Evolutionary conservation across 805 yeast species (phyloP).

Genomic region (Saturnispora diversa): DNA sequence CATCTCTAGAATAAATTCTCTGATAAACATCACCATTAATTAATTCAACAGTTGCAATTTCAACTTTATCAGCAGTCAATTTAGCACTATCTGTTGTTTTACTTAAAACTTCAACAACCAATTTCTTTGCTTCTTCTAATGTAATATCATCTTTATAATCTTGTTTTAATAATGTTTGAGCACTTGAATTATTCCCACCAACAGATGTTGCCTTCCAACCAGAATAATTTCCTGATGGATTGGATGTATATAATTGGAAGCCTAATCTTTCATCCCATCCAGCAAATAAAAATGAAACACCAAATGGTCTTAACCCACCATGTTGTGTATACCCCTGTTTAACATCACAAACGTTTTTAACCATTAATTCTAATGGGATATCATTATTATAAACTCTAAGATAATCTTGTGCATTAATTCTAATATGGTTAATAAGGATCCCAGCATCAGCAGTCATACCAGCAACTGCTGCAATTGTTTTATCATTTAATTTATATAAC

Average conservation of each 20-base stretch:
- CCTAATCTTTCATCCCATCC: constrained; percentile 88
- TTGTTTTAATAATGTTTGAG: constrained; percentile 90
- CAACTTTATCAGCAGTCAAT: constrained; percentile 82
- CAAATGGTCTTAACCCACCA: constrained; percentile 97
- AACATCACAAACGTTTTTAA: constrained; percentile 80
- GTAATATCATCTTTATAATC: constrained; percentile 81
- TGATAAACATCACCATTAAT: constrained; percentile 47
- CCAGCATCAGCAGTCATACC: constrained; percentile 98
- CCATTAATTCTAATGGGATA: constrained; percentile 87
- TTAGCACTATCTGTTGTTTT: constrained; percentile 90
- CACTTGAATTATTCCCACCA: constrained; percentile 94
- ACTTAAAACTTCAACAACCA: constrained; percentile 84
- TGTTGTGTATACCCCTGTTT: constrained; percentile 98
- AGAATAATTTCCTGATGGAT: constrained; percentile 95
- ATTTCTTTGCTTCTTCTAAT: constrained; percentile 68
- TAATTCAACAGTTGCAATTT: constrained; percentile 73
- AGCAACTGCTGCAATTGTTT: constrained; percentile 79
- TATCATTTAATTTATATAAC: constrained; percentile 73
- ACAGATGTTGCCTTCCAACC: constrained; percentile 98
- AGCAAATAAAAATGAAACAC: constrained; percentile 92
- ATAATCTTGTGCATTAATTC: constrained; percentile 77
- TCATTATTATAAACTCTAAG: constrained; percentile 83
- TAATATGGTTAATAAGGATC: constrained; percentile 78
- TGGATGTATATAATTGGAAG: constrained; percentile 88
- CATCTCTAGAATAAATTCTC: constrained; percentile 72